Percentiles rank a stretch among this genome's conserved stretches.
These are phyloP conservation scores for Trichoderma sp. DNA, from an alignment of 2,329 filamentous ascomycete species.

Conservation along the genomic window DNA sequence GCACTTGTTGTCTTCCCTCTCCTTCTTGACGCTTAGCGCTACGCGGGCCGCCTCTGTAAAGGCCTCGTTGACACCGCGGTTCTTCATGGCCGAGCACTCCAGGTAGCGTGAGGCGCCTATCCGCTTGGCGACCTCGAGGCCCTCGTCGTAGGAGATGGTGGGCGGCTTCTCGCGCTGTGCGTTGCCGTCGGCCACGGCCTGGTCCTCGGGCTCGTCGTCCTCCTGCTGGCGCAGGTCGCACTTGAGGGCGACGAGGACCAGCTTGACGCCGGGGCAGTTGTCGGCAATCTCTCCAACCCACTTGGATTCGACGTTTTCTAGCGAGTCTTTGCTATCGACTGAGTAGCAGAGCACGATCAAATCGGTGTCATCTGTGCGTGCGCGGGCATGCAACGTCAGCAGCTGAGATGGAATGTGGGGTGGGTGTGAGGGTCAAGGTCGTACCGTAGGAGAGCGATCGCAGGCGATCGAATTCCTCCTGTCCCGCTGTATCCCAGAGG, in stretches of 20 bases:
- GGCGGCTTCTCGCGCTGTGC: conserved; percentile 62
- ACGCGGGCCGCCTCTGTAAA: conserved; percentile 98
- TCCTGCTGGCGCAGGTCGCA: conserved; percentile 88
- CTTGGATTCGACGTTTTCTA: conserved; percentile 98
- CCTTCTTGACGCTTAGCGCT: conserved; percentile 73
- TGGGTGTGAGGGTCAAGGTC: not conserved
- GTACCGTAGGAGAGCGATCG: conserved; percentile 90
- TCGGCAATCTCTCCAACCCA: conserved; percentile 98
- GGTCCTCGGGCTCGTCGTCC: conserved; percentile 69
- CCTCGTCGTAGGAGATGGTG: conserved; percentile 87
- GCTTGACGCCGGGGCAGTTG: conserved; percentile 92
- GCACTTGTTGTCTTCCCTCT: conserved; percentile 64
- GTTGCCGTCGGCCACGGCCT: conserved; percentile 38
- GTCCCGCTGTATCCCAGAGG: conserved; percentile 96
- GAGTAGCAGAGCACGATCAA: conserved; percentile 99
- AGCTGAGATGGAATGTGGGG: conserved; percentile 23
- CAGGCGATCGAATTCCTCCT: conserved; percentile 97
- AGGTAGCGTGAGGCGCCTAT: conserved; percentile 94
- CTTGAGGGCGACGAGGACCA: conserved; percentile 94
- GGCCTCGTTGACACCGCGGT: conserved; percentile 95
- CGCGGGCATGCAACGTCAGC: not conserved
- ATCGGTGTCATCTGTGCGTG: conserved; percentile 73
- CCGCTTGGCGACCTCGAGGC: conserved; percentile 84
- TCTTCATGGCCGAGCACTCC: conserved; percentile 98
- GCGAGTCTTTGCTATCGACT: conserved; percentile 91